Percentiles rank a stretch among this genome's conserved stretches.
Conservation (phyloP, 208 protist genomes). For the Entamoeba dispar region DNA sequence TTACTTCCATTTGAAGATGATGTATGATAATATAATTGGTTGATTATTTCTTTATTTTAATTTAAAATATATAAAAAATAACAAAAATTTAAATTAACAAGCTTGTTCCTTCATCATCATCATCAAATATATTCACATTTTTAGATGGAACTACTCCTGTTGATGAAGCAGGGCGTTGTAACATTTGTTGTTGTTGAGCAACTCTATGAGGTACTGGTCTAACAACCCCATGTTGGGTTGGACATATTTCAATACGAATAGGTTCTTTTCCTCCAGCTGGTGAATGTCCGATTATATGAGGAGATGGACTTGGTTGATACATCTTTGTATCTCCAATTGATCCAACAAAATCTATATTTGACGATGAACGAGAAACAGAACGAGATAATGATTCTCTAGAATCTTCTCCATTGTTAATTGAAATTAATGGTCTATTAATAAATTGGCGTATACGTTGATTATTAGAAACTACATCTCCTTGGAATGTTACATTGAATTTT, state of each 20-base stretch:
- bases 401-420: background rate
- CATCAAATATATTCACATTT: background rate
- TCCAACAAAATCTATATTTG: background rate
- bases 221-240: background rate
- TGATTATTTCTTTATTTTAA: no score
- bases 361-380: background rate
- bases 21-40: no score
- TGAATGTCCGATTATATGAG: background rate
- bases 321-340: background rate
- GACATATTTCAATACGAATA: background rate
- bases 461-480: background rate
- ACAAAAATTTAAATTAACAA: background rate
- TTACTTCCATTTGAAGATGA: no score
- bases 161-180: background rate
- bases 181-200: background rate
- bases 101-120: background rate
- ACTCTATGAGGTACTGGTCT: background rate
- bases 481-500: background rate
- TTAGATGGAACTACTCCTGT: background rate
- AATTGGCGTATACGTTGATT: background rate
- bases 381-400: background rate
- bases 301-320: background rate
- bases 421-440: background rate
- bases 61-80: background rate
- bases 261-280: background rate